Conservation (phyloP, 805 yeast genomes). For the Yarrowia sp. region DNA sequence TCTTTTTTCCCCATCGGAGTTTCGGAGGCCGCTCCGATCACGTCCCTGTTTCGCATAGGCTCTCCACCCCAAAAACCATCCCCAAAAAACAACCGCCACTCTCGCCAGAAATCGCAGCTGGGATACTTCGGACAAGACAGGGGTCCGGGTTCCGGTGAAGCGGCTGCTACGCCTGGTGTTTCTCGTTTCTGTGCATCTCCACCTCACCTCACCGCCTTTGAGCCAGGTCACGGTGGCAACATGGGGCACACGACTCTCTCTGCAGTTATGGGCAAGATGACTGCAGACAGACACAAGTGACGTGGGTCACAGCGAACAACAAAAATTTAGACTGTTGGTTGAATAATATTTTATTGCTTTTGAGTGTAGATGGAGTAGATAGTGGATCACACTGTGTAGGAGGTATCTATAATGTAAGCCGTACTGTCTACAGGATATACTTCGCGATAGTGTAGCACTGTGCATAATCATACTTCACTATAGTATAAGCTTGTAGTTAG, state of each 20-base stretch:
- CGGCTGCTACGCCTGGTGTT: not conserved
- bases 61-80: not conserved
- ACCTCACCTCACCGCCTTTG: not conserved
- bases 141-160: slow-evolving; percentile 14
- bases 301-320: not conserved
- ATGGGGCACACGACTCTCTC: not conserved
- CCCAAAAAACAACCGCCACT: not conserved
- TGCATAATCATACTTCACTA: too few species aligned
- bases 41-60: slow-evolving; percentile 10
- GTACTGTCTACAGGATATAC: too few species aligned
- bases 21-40: slow-evolving; percentile 18
- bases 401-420: too few species aligned
- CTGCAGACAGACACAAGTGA: not conserved
- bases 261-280: slow-evolving; percentile 6
- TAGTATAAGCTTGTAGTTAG: too few species aligned
- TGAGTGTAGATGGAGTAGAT: not conserved
- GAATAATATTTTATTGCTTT: not conserved
- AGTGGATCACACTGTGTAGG: too few species aligned
- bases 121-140: not conserved
- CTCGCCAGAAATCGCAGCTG: not conserved
- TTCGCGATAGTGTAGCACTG: too few species aligned
- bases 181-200: not conserved
- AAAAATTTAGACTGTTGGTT: not conserved
- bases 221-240: slow-evolving; percentile 20
- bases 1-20: not conserved